Base-by-base conservation (phyloP, 2,329 filamentous ascomycete species). In the Lasiodiplodia sp. region DNA sequence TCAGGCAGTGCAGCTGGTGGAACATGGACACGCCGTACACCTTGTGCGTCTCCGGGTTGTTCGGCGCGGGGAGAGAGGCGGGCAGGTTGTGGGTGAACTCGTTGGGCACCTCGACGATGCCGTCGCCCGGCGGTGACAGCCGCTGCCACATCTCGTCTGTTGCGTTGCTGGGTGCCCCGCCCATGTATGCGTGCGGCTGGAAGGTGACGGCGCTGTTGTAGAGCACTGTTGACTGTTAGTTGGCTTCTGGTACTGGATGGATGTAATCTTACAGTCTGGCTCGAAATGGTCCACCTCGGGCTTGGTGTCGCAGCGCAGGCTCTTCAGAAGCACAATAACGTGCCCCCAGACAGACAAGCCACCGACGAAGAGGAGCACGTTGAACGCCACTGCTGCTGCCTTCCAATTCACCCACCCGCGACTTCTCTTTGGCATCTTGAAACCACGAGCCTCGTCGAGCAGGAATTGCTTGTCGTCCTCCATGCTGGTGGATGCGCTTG, bases 1-100 rank as follows among this genome's bases (percentile, higher is more conserved):
- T 78, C 12, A 79, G 68, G 69, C 78, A 79, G 68, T 78, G 76
- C 11, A 79, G 71, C 66, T 79, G 72, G 68, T 73, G 72, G 69
- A 73, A 73, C 34, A 73, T 71, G 69, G 71, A 70, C 60, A 73
- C 71, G 37, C 70, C 70, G 56, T 64, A 64, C 44, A 52, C 60
- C 23, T 49, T 49, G 25, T 28, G 21, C 23, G 40, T 52, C 44
- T 51, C 44, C 3, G 60, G 60, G 8, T n/a, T 21, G 55, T 58
- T 58, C 1, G 60, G 60, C 16, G 44, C 40, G 3, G 44, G 40
- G 5, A 64, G 60, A 25, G 60, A 51, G 3, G 60, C 60, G 14
- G 60, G 60, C 14, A 64, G 60, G 40, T 52, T 64, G 3, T 23
- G 11, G 11, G 44, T 49, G 60, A 51, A 52, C 2, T n/a, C 40